These are phyloP conservation scores for Coemansia sp. DNA, from an alignment of 192 early-diverging fungal species.

Conservation along the genomic window DNA sequence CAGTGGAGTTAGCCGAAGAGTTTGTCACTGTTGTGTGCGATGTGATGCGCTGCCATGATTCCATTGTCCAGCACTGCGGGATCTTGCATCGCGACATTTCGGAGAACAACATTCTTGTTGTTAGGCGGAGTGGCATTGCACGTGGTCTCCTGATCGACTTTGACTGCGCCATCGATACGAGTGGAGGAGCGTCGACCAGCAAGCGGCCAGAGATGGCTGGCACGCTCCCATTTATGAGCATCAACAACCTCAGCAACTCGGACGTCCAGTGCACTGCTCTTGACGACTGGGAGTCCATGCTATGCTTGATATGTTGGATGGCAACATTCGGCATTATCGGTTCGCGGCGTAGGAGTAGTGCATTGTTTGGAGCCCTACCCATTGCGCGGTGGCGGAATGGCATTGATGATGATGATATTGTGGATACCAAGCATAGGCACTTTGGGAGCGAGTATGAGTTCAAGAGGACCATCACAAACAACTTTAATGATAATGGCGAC, in stretches of 20 bases:
- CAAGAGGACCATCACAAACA: too few relatives aligned
- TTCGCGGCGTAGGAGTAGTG: not conserved
- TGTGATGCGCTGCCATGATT: slow-evolving; percentile 21
- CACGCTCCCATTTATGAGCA: slow-evolving; percentile 30
- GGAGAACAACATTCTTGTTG: slow-evolving; percentile 20
- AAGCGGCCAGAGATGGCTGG: not conserved
- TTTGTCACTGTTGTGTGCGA: slow-evolving; percentile 25
- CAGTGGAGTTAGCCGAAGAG: slow-evolving; percentile 6
- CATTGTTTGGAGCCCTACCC: not conserved
- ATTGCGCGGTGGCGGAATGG: not conserved
- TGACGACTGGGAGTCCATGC: slow-evolving; percentile 13
- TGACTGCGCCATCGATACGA: slow-evolving; percentile 11
- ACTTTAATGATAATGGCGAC: too few relatives aligned
- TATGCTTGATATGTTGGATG: not conserved
- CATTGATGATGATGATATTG: not conserved
- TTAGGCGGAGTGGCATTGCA: not conserved
- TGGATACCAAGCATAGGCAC: too few relatives aligned
- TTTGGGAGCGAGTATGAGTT: too few relatives aligned
- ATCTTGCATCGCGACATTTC: slow-evolving; percentile 38
- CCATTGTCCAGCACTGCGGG: slow-evolving; percentile 10
- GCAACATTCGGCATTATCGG: not conserved
- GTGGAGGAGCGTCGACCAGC: too few relatives aligned
- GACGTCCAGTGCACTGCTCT: not conserved
- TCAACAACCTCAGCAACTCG: slow-evolving; percentile 17
- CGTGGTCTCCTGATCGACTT: slow-evolving; percentile 35